These are phyloP conservation scores for Aspergillus sclerotioniger DNA, from an alignment of 495 filamentous ascomycete genomes.

Conservation along the genomic window DNA sequence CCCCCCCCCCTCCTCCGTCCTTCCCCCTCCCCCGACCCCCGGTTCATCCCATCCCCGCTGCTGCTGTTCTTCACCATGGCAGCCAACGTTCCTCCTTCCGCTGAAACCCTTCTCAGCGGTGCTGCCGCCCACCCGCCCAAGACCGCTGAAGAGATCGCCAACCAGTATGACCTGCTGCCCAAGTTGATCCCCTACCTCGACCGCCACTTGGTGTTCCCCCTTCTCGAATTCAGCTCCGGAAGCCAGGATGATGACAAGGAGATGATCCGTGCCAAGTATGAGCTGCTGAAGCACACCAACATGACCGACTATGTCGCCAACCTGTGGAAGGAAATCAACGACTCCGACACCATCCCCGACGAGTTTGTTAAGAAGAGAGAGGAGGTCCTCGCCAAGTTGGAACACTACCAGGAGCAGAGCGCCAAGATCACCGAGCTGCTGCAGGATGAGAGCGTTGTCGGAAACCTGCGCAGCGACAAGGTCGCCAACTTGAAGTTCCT, in stretches of 20 bases:
- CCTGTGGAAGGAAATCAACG: conserved; percentile 81
- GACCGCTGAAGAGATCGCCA: conserved; percentile 54
- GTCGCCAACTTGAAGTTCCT: conserved; percentile 94
- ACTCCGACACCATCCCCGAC: conserved; percentile 70
- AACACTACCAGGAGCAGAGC: conserved; percentile 79
- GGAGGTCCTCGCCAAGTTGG: conserved; percentile 77
- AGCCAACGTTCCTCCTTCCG: conserved; percentile 55
- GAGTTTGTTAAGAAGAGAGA: conserved; percentile 87
- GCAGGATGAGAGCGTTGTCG: conserved; percentile 80
- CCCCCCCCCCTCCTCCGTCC: conserved; percentile 15
- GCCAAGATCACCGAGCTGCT: conserved; percentile 81
- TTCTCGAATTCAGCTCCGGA: conserved; percentile 77
- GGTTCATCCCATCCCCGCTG: conserved; percentile 4
- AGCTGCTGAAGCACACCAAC: conserved; percentile 91
- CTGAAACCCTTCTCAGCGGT: conserved; percentile 55
- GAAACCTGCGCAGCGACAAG: conserved; percentile 89
- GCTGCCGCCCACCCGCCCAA: conserved; percentile 44
- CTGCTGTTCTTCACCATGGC: conserved; percentile 54
- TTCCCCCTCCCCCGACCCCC: conserved; percentile 21
- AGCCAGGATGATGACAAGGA: conserved; percentile 60
- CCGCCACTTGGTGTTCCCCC: conserved; percentile 90
- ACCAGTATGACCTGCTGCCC: conserved; percentile 77
- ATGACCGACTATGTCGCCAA: conserved; percentile 96
- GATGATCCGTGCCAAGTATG: conserved; percentile 79
- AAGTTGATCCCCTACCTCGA: conserved; percentile 91